Conservation (phyloP, 2,329 filamentous ascomycete genomes). For the Paecilomyces sp. region DNA sequence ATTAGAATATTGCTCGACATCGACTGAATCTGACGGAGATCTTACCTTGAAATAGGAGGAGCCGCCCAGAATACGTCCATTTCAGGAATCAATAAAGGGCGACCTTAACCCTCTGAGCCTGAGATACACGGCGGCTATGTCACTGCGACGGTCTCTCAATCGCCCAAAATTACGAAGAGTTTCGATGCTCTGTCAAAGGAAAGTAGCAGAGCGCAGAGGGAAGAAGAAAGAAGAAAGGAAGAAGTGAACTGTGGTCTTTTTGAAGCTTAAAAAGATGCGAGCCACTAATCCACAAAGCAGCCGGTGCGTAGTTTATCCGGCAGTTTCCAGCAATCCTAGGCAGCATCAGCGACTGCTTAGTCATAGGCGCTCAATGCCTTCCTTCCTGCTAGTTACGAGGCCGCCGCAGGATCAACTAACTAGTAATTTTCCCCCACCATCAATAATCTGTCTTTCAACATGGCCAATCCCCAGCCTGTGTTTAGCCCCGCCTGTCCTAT, state of each 20-base stretch:
- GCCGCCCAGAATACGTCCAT: conserved; percentile 60
- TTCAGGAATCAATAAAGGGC: conserved; percentile 3
- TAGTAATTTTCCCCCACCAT: too few relatives aligned
- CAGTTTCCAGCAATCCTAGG: background rate
- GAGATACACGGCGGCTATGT: background rate
- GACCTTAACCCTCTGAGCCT: background rate
- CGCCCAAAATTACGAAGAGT: background rate
- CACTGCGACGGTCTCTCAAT: background rate
- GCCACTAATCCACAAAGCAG: background rate
- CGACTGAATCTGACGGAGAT: conserved; percentile 5
- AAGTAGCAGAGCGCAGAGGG: conserved; percentile 1
- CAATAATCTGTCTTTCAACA: too few relatives aligned
- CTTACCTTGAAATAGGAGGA: conserved; percentile 60
- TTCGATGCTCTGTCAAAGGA: background rate
- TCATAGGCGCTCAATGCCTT: too few relatives aligned
- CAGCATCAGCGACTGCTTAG: background rate
- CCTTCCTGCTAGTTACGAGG: too few relatives aligned
- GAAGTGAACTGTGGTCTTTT: conserved; percentile 3
- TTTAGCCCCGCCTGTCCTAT: too few relatives aligned
- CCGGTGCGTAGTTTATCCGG: background rate
- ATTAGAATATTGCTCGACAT: conserved; percentile 11
- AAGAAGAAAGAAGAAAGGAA: conserved; percentile 1
- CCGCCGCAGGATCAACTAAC: too few relatives aligned
- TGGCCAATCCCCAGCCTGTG: too few relatives aligned
- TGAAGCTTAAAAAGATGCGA: background rate